A percentile compares a stretch with the other conserved stretches of the same genome.
phyloP scores from a whole-genome alignment of 495 filamentous ascomycete genomes.

The Aspergillus nidulans region DNA sequence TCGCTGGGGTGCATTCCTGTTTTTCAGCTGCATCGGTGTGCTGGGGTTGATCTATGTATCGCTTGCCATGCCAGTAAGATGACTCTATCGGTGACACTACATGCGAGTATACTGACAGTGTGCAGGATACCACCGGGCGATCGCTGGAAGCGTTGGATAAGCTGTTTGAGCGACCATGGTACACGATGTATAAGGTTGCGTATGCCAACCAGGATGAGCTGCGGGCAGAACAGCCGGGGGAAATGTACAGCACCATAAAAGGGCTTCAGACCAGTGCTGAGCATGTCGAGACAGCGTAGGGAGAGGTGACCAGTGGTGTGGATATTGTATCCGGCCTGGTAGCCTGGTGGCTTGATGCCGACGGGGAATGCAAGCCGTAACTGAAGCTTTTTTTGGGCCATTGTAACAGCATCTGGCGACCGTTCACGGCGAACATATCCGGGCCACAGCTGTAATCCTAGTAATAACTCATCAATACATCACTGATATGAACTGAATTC shows the following conservation, averaged over 20 bases:
- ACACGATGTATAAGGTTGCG: slow-evolving; percentile 19
- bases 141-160: slow-evolving; percentile 19
- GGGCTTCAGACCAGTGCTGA: neutral
- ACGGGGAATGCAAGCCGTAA: neutral
- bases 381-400: too few species aligned
- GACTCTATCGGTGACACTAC: too few species aligned
- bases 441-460: too few species aligned
- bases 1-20: slow-evolving; percentile 18
- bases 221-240: neutral
- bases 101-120: too few species aligned
- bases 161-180: slow-evolving; percentile 23
- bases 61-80: slow-evolving; percentile 10
- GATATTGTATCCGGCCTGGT: neutral
- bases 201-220: slow-evolving; percentile 1
- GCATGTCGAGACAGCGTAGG: neutral
- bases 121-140: slow-evolving; percentile 21
- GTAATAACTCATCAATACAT: too few species aligned
- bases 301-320: too few species aligned
- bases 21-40: slow-evolving; percentile 20
- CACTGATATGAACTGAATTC: too few species aligned
- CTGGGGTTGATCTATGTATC: slow-evolving; percentile 20
- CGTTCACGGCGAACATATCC: neutral
- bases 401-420: neutral
- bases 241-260: neutral
- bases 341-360: neutral